Evolutionary conservation across 441 rosid species (phyloP), one percentile per base, ranked within the genome.

Genomic region (Eruca vesicaria): DNA sequence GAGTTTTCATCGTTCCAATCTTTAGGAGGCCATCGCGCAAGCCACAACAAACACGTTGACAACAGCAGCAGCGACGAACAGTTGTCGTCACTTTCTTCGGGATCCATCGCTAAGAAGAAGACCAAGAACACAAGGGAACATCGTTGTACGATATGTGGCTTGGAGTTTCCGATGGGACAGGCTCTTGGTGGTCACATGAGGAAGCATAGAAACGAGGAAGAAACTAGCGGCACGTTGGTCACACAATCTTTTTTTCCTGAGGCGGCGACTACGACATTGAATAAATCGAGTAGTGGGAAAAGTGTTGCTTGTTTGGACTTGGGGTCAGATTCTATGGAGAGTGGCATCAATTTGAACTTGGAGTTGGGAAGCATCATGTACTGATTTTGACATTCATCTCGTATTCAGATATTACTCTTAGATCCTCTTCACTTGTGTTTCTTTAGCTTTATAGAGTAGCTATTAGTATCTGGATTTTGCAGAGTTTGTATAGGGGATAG

Each of bases 161-260:
- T 80, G 19, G 85, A 86, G 21, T 89, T 89, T 71, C 72, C 81
- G 2, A 38, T 83, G 1, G 94, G 94, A 11, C 94, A 89, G 71
- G 94, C 94, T n/a, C 88, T 87, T 6, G 94, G 94, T 0, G 91
- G 94, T 15, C 94, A 89, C 66, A 89, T 89, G 94, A 89, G 94
- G 86, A 84, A 84, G 69, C 93, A 89, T 55, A 80, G 84, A 62
- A 16, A 68, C 48, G 28, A 6, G 11, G 35, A 72, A 6, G 64
- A 14, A 15, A 4, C 61, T 0, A 7, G n/a, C 7, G 69, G 68
- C 5, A 63, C 50, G n/a, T 74, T 70, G 73, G 87, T 66, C 74
- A 83, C 86, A 31, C 78, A 38, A 9, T 57, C 73, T 26, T 55
- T 78, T 1, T 73, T 74, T 50, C 84, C 84, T 0, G 80, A 66